A percentile compares a stretch with the other conserved stretches of the same genome.
These are phyloP conservation scores for Umbelopsis vinacea DNA, from an alignment of 192 early-diverging fungal species.

Conservation along the genomic window DNA sequence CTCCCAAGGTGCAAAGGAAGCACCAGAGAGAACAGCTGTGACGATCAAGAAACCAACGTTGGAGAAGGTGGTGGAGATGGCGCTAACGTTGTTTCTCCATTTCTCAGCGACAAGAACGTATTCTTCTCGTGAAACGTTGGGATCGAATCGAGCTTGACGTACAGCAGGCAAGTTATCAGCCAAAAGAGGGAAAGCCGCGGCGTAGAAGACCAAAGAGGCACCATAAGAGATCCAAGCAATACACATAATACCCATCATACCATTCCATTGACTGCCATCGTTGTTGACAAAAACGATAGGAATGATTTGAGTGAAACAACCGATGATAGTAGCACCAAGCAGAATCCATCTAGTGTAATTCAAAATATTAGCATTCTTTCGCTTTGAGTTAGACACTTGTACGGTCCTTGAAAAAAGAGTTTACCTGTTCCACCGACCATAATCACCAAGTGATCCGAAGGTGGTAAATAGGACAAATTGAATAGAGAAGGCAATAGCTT, in stretches of 20 bases:
- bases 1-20: conserved; percentile 27
- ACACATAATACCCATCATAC: conserved; percentile 38
- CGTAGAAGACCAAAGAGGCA: conserved; percentile 41
- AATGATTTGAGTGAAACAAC: conserved; percentile 34
- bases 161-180: conserved; percentile 40
- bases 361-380: not conserved
- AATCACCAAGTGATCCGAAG: conserved; percentile 44
- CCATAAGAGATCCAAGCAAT: conserved; percentile 38
- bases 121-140: conserved; percentile 29
- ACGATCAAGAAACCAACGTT: conserved; percentile 32
- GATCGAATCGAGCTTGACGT: conserved; percentile 33
- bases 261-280: conserved; percentile 38
- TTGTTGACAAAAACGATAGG: conserved; percentile 33
- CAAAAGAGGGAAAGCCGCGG: conserved; percentile 39
- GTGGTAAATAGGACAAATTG: conserved; percentile 43
- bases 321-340: conserved; percentile 32
- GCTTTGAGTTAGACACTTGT: not conserved
- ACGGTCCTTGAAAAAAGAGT: not conserved
- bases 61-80: conserved; percentile 40
- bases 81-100: conserved; percentile 43
- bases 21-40: conserved; percentile 37
- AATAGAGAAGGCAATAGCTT: conserved; percentile 39
- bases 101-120: conserved; percentile 25
- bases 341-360: conserved; percentile 19
- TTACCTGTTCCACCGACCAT: conserved; percentile 35